phyloP scores from a whole-genome alignment of 225 moss, liverwort and hornwort genomes.

The Pleurozium schreberi region DNA sequence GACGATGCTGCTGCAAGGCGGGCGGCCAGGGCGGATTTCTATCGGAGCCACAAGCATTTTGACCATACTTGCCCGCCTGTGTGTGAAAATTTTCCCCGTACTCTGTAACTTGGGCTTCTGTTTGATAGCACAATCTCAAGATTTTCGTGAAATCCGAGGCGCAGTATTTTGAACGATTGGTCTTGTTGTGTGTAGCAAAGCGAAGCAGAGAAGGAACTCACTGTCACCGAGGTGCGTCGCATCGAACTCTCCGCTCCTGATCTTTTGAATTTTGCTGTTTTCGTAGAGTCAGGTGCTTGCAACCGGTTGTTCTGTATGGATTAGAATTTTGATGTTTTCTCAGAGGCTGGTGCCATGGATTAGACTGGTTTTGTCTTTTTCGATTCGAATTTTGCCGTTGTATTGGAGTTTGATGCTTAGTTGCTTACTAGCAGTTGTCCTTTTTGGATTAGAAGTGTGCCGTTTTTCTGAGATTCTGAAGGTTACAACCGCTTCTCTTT shows the following conservation, averaged over 20 bases:
- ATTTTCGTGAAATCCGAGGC: not conserved
- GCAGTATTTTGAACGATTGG: not conserved
- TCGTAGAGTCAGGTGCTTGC: not conserved
- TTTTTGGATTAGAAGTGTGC: not conserved
- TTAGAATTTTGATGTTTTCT: not conserved
- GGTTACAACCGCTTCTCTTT: not conserved
- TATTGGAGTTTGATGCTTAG: not conserved
- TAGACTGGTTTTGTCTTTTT: not conserved
- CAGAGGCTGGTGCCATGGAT: not conserved
- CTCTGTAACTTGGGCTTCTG: not conserved
- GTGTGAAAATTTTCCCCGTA: not conserved
- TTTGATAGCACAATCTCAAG: not conserved
- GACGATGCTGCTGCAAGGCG: constrained; percentile 10
- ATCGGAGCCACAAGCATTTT: constrained; percentile 10
- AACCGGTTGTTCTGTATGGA: not conserved
- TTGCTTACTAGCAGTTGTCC: too few relatives aligned
- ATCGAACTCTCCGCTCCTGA: not conserved
- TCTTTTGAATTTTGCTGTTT: not conserved
- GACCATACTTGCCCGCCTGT: constrained; percentile 21
- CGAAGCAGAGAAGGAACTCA: constrained; percentile 33
- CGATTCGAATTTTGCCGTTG: not conserved
- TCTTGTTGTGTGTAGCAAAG: constrained; percentile 24
- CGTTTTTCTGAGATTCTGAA: not conserved
- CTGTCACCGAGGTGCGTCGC: constrained; percentile 41
- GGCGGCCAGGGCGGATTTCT: constrained; percentile 6